Evolutionary conservation across 73 alveolate genomes (phyloP).

Genomic region (Symbiodinium natans): DNA sequence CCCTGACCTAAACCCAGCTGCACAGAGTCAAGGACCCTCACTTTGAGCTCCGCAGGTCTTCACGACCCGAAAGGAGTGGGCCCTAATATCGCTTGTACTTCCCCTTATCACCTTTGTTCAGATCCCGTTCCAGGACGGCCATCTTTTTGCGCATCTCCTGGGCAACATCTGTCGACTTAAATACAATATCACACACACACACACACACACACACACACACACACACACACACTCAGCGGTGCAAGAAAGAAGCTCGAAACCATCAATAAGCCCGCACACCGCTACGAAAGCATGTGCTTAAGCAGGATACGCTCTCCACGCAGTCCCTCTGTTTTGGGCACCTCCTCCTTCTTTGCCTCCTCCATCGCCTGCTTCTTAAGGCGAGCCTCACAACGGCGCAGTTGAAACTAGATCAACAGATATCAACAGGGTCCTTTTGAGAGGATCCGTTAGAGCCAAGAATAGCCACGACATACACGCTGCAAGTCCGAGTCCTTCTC

Average conservation of each 20-base stretch:
- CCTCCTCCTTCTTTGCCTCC: slow-evolving; percentile 82
- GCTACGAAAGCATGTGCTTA: no score
- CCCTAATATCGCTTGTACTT: slow-evolving; percentile 79
- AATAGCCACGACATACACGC: no score
- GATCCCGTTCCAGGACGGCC: slow-evolving; percentile 85
- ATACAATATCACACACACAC: not conserved
- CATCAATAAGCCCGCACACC: no score
- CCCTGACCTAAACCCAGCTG: no score
- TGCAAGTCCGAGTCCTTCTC: slow-evolving; percentile 27
- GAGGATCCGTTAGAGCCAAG: not conserved
- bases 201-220: not conserved
- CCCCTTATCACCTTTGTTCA: slow-evolving; percentile 53
- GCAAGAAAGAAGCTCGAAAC: no score
- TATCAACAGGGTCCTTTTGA: not conserved
- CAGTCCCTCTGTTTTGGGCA: not conserved
- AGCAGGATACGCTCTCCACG: no score
- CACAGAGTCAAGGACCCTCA: no score
- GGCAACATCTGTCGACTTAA: not conserved
- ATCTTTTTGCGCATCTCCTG: slow-evolving; percentile 76
- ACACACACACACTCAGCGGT: no score
- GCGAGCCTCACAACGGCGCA: slow-evolving; percentile 3
- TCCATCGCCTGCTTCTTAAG: slow-evolving; percentile 81
- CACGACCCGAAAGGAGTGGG: no score
- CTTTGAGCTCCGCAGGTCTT: no score
- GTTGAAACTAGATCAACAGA: not conserved